These are phyloP conservation scores for Ceratobasidium sp. DNA, from an alignment of 1,284 basidiomycete species.

Conservation along the genomic window DNA sequence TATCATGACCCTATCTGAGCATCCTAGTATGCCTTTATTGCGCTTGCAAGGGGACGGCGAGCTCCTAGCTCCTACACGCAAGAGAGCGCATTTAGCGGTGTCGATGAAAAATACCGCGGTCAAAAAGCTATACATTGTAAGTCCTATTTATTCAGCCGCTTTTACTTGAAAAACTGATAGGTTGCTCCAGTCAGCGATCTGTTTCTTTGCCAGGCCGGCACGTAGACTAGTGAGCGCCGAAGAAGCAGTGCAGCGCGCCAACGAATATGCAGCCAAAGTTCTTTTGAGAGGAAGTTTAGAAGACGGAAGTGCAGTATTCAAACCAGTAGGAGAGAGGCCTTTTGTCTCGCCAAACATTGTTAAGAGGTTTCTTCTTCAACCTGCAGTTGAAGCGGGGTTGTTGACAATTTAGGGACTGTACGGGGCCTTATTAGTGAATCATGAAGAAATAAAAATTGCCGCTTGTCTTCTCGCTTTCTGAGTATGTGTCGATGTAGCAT, in stretches of 20 bases:
- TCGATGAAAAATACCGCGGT: not conserved
- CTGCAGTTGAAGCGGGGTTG: conserved; percentile 20
- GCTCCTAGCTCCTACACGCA: not conserved
- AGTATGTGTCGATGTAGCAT: too few species aligned
- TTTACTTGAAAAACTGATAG: not conserved
- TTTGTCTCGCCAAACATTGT: not conserved
- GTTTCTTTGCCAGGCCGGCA: not conserved
- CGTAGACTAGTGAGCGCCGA: conserved; percentile 1
- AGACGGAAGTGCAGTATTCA: conserved; percentile 1
- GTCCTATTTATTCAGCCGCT: not conserved
- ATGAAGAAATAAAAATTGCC: too few species aligned
- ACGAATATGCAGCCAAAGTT: conserved; percentile 3
- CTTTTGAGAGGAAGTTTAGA: not conserved
- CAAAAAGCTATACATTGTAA: not conserved
- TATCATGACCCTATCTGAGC: not conserved
- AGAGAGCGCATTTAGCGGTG: not conserved
- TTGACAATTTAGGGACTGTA: not conserved
- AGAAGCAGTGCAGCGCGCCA: not conserved
- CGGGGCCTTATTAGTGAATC: too few species aligned
- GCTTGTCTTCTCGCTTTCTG: too few species aligned
- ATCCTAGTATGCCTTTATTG: not conserved
- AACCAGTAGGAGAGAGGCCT: not conserved
- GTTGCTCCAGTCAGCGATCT: not conserved
- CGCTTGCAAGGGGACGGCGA: not conserved
- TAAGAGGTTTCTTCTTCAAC: not conserved